These are phyloP conservation scores for Suillus hirtellus DNA, from an alignment of 768 basidiomycete genomes.

Conservation along the genomic window DNA sequence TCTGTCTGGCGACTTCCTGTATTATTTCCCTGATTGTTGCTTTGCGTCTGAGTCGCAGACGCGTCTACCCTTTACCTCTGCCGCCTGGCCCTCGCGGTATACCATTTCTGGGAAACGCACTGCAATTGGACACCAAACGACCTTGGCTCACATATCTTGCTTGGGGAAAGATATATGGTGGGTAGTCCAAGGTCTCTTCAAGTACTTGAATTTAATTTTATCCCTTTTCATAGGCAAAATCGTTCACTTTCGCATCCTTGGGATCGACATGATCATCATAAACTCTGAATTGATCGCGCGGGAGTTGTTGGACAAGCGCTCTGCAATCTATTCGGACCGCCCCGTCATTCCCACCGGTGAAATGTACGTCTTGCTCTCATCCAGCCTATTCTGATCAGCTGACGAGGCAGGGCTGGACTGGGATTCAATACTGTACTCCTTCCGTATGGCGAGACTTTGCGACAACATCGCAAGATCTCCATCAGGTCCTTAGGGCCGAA, in stretches of 20 bases:
- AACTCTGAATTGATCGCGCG: constrained; percentile 10
- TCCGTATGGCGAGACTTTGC: constrained; percentile 22
- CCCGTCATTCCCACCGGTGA: constrained; percentile 4
- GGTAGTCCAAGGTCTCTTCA: background rate
- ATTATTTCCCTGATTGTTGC: background rate
- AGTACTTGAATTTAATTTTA: background rate
- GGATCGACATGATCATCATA: constrained; percentile 11
- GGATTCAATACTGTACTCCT: constrained; percentile 26
- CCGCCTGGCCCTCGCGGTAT: constrained; percentile 8
- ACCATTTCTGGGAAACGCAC: constrained; percentile 9
- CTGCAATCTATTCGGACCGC: constrained; percentile 8
- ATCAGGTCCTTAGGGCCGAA: constrained; percentile 18
- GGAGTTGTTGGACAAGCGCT: constrained; percentile 10
- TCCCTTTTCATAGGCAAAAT: constrained; percentile 5
- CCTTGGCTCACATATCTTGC: constrained; percentile 10
- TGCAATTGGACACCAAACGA: constrained; percentile 5
- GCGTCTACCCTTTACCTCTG: constrained; percentile 1
- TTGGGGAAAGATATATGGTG: constrained; percentile 9
- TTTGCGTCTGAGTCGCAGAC: background rate
- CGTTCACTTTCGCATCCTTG: constrained; percentile 7
- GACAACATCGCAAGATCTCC: constrained; percentile 20
- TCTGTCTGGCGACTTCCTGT: background rate
- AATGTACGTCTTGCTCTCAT: background rate
- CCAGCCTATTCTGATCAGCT: too few relatives aligned
- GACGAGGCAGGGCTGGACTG: constrained; percentile 22